Conservation (phyloP, 495 filamentous ascomycete genomes). For the Penicillium simplicissimum region DNA sequence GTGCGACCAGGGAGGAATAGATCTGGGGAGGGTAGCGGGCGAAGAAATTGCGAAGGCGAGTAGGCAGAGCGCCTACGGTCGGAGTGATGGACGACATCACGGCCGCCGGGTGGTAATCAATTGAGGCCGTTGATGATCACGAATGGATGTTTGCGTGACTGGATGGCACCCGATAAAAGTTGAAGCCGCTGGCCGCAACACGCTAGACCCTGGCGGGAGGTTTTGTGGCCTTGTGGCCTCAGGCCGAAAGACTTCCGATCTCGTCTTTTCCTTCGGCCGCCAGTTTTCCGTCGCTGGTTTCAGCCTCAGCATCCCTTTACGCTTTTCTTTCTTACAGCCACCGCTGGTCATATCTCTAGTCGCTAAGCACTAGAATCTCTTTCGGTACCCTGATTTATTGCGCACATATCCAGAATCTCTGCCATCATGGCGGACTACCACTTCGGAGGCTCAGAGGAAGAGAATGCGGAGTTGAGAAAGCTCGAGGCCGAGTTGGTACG, state of each 20-base stretch:
- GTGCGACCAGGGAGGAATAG: conserved; percentile 43
- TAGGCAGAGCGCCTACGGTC: conserved; percentile 47
- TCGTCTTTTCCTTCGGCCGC: conserved; percentile 20
- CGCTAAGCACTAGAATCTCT: neutral
- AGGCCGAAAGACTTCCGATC: conserved; percentile 9
- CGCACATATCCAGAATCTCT: conserved; percentile 8
- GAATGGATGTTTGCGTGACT: conserved; percentile 13
- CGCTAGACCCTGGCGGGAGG: conserved; percentile 9
- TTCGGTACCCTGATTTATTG: neutral
- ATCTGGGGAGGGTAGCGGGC: conserved; percentile 75
- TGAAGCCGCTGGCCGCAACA: conserved; percentile 10
- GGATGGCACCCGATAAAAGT: conserved; percentile 20
- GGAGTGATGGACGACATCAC: conserved; percentile 31
- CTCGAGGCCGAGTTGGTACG: conserved; percentile 74
- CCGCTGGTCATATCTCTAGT: conserved; percentile 9
- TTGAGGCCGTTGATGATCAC: conserved; percentile 1
- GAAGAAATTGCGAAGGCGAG: conserved; percentile 82
- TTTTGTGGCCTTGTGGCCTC: conserved; percentile 3
- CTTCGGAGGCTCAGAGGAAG: conserved; percentile 79
- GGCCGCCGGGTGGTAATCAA: conserved; percentile 4
- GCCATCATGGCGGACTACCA: conserved; percentile 58
- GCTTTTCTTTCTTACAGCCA: conserved; percentile 20
- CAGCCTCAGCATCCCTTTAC: conserved; percentile 14
- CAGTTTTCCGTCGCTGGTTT: conserved; percentile 15
- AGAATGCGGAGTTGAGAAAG: conserved; percentile 80